Evolutionary conservation across 1,284 basidiomycete genomes (phyloP), one percentile per base, ranked within the genome.

Genomic region (Heterobasidion annosum): DNA sequence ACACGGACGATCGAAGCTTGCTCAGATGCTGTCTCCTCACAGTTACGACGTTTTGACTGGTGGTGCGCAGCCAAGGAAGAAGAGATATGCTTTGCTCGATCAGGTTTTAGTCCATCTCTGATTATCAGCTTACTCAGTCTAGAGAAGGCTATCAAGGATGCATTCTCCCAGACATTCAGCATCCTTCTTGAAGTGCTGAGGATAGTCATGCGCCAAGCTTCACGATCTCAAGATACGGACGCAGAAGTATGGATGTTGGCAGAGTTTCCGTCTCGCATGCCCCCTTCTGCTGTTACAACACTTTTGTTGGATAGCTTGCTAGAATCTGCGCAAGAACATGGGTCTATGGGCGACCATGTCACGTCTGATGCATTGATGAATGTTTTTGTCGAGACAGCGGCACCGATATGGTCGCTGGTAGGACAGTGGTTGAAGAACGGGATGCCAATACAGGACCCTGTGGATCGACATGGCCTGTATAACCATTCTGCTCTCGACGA

Each of bases 1-100:
- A 82, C 81, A 1, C 79, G 78, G 44, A 92, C 89, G 0, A 69
- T 85, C 12, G 88, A 93, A 64, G 91, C 92, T 0, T 92, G 92
- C 64, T 81, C 85, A 0, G 88, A 90, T 56, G 87, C 87, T 0
- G 69, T 91, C 47, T 81, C 83, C 49, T 58, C 66, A 8, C 77
- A 87, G 54, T 67, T 92, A 3, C 73, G 73, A 15, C 59, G 60
- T 0, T 81, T 91, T 55, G 78, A 88, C 55, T 61, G 61, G 3
- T 93, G 89, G 89, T 85, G 88, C 58, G 81, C 89, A 0, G 67
- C 68, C 1, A 74, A 73, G 49, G 91, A 94, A 67, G 79, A 84
- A 57, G 70, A 71, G 0, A 83, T 92, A 48, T 81, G 79, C 61
- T 69, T 71, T 18, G 78, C 84, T 2, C 67, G 73, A 52, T 70